A percentile compares a stretch with the other conserved stretches of the same genome.
Conservation (phyloP, 164 flowering plant species). For the Chimonanthus praecox region DNA sequence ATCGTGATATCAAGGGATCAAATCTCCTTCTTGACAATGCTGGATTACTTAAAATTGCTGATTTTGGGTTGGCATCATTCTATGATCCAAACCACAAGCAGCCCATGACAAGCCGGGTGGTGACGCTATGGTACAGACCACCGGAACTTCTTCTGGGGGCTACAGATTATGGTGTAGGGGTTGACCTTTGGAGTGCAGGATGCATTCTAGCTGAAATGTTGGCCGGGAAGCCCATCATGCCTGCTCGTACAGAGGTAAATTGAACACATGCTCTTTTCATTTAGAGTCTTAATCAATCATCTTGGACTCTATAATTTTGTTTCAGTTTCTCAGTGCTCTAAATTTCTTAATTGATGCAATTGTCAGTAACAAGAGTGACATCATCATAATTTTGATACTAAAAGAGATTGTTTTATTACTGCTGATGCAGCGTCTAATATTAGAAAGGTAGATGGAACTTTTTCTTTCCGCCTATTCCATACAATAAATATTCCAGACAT, state of each 20-base stretch:
- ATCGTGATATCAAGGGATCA: constrained; percentile 89
- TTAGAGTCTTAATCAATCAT: neutral
- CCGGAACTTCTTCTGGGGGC: constrained; percentile 76
- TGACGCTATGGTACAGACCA: constrained; percentile 39
- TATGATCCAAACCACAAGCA: constrained; percentile 53
- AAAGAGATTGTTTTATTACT: too few relatives aligned
- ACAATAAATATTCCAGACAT: too few relatives aligned
- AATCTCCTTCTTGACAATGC: constrained; percentile 76
- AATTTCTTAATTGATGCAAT: neutral
- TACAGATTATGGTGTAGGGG: constrained; percentile 72
- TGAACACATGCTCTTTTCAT: neutral
- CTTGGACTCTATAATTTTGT: neutral
- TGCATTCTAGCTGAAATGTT: constrained; percentile 76
- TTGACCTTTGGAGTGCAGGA: constrained; percentile 88
- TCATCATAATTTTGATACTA: too few relatives aligned
- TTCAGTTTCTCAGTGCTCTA: neutral
- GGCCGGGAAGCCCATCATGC: constrained; percentile 85
- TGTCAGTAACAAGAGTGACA: too few relatives aligned
- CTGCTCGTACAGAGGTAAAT: constrained; percentile 78
- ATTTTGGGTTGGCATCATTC: constrained; percentile 44
- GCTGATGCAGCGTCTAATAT: too few relatives aligned
- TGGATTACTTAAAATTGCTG: constrained; percentile 78
- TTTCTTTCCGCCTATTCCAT: too few relatives aligned
- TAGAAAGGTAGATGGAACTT: too few relatives aligned
- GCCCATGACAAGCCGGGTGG: constrained; percentile 69